Base-by-base conservation (phyloP, 2,329 filamentous ascomycete species). In the Nothopassalora personata region DNA sequence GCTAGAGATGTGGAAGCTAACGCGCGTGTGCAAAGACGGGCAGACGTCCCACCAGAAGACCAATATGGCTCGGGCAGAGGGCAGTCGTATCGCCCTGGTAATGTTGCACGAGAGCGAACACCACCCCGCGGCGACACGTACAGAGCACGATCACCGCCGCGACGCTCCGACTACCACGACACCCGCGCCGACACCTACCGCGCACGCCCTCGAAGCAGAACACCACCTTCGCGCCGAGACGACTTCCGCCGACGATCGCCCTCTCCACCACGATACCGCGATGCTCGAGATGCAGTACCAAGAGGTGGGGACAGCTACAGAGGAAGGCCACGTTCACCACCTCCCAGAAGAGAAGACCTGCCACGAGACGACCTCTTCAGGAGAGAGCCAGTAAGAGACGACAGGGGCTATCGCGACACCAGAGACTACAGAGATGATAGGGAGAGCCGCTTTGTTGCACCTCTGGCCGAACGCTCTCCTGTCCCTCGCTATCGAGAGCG, bases 131-230 rank as follows among this genome's bases (percentile, higher is more conserved):
- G 49, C 47, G 72, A 73, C 57, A 67, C 60, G 64, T 74, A 79
- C 65, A 74, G 79, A 71, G 77, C 69, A 56, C 74, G 79, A 63
- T 82, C 82, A 31, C 82, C 81, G 45, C 75, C 77, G 19, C 73
- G 76, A 8, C 73, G 78, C 43, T 75, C 70, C 54, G 76, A 73
- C 15, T 58, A 45, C 54, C 60, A 57, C 36, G 57, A 52, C 30
- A 59, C 56, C 51, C 61, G 62, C 18, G 62, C 60, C 36, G 71
- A 73, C 56, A 64, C 67, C 18, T 73, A 73, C 56, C 69, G 71
- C 46, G 68, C 58, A 23, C 63, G 75, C 54, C 70, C 64, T 33
- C 58, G 70, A 48, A 68, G 66, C 58, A 65, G 69, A 13, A 62
- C 57, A n/a, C 49, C 49, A 51, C 70, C 69, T 45, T 62, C 64